A percentile compares a stretch with the other conserved stretches of the same genome.
phyloP scores from a whole-genome alignment of 2,329 filamentous ascomycete species.

The Aspergillus caelatus region DNA sequence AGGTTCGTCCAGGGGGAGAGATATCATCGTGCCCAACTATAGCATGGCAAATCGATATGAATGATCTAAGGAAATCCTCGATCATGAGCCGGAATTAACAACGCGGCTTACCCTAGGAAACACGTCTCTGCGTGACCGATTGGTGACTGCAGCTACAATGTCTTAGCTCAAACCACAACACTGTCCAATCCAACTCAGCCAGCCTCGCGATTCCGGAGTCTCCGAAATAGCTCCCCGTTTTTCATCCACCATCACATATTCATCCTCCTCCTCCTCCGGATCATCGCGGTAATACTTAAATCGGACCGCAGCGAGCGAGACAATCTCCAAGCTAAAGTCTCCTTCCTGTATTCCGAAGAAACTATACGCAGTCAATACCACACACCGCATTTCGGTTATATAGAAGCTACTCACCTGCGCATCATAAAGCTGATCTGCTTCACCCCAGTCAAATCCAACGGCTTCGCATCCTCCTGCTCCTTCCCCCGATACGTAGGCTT shows the following conservation, averaged over 20 bases:
- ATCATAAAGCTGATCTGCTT: constrained; percentile 77
- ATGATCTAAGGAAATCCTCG: too few species aligned
- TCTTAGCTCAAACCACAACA: background rate
- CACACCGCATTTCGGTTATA: background rate
- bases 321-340: constrained; percentile 62
- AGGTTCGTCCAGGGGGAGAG: background rate
- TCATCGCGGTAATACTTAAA: background rate
- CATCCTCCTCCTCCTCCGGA: background rate
- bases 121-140: background rate
- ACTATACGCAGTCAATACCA: constrained; percentile 46
- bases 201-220: background rate
- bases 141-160: background rate
- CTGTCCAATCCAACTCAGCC: background rate
- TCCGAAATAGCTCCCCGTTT: background rate
- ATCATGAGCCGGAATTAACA: background rate
- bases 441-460: constrained; percentile 62
- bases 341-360: constrained; percentile 77
- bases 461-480: constrained; percentile 61
- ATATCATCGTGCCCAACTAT: background rate
- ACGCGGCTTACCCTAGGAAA: background rate
- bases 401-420: constrained; percentile 62
- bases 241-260: background rate
- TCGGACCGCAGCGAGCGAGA: constrained; percentile 55
- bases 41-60: background rate
- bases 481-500: constrained; percentile 74